Evolutionary conservation across 2,329 filamentous ascomycete species (phyloP).

Genomic region (Stromatinia cepivora): DNA sequence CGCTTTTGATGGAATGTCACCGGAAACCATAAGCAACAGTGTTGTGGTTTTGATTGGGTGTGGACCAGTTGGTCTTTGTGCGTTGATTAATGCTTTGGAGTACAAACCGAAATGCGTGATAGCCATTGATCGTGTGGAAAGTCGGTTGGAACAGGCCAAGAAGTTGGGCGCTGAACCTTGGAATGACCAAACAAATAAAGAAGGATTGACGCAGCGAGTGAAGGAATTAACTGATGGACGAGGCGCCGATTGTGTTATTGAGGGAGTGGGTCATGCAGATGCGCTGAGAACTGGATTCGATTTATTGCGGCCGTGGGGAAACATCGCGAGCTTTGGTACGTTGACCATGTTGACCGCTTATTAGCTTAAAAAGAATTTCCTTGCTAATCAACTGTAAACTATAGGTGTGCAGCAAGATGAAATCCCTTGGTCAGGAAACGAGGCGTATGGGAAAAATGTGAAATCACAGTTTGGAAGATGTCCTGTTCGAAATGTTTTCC

Average conservation of each 20-base stretch:
- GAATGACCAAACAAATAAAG: conserved; percentile 70
- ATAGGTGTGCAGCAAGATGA: conserved; percentile 49
- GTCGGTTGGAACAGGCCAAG: conserved; percentile 70
- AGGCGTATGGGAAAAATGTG: conserved; percentile 71
- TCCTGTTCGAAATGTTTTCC: conserved; percentile 71
- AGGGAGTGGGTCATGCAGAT: conserved; percentile 70
- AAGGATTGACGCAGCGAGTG: conserved; percentile 65
- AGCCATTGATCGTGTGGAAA: conserved; percentile 76
- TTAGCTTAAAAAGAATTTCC: not conserved
- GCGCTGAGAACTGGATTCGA: conserved; percentile 72
- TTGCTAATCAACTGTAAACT: not conserved
- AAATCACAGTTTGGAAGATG: conserved; percentile 73
- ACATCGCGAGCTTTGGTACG: conserved; percentile 52
- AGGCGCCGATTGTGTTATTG: conserved; percentile 82
- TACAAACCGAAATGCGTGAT: conserved; percentile 74
- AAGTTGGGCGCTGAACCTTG: conserved; percentile 78
- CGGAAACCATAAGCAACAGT: conserved; percentile 60
- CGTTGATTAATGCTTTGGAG: conserved; percentile 74
- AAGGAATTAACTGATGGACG: conserved; percentile 74
- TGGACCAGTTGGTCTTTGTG: conserved; percentile 82
- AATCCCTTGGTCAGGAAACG: conserved; percentile 62
- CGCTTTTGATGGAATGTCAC: conserved; percentile 63
- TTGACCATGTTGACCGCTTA: not conserved
- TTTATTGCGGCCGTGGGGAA: conserved; percentile 69
- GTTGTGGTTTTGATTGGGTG: conserved; percentile 82